Conservation (phyloP, 2,329 filamentous ascomycete species). For the Arthroderma sp. region DNA sequence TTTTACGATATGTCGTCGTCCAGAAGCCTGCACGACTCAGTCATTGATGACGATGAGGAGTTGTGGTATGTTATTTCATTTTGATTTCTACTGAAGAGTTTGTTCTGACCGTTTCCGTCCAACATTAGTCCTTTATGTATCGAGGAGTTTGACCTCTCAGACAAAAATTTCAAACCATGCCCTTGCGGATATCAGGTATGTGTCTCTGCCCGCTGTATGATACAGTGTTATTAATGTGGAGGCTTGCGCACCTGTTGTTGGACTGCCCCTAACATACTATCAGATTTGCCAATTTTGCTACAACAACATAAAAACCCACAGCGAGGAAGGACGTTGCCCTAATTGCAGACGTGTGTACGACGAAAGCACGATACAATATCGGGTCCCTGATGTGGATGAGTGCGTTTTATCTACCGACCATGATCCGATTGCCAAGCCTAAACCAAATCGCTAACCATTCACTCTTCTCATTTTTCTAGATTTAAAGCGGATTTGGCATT, state of each 20-base stretch:
- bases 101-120: not conserved
- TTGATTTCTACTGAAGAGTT: not conserved
- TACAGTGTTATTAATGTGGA: not conserved
- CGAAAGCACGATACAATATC: slow-evolving; percentile 94
- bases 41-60: slow-evolving; percentile 39
- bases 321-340: slow-evolving; percentile 86
- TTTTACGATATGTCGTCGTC: slow-evolving; percentile 18
- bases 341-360: slow-evolving; percentile 92
- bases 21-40: slow-evolving; percentile 33
- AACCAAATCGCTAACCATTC: no score
- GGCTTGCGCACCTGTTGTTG: not conserved
- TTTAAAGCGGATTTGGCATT: slow-evolving; percentile 39
- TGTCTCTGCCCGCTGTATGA: slow-evolving; percentile 2
- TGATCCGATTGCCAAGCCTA: no score
- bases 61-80: slow-evolving; percentile 26
- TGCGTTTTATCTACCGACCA: slow-evolving; percentile 37
- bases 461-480: slow-evolving; percentile 16
- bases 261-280: slow-evolving; percentile 3
- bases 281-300: slow-evolving; percentile 99
- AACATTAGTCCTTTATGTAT: slow-evolving; percentile 76
- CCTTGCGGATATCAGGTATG: slow-evolving; percentile 94
- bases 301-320: slow-evolving; percentile 97
- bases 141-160: slow-evolving; percentile 95
- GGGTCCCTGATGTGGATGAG: slow-evolving; percentile 90
- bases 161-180: slow-evolving; percentile 93